phyloP scores from a whole-genome alignment of 441 rosid genomes.

The Mallotus japonicus region DNA sequence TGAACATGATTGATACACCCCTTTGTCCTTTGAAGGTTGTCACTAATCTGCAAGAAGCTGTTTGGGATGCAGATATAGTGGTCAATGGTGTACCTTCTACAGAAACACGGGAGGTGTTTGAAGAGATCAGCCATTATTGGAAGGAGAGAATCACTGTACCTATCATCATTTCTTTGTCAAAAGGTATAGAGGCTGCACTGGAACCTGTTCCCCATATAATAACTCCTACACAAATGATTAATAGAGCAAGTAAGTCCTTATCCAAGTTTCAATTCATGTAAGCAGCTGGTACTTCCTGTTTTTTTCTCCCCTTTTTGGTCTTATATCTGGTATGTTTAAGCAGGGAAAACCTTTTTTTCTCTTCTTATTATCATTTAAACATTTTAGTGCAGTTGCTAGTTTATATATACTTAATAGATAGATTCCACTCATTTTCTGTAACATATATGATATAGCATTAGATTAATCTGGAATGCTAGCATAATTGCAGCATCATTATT shows the following conservation, averaged over 20 bases:
- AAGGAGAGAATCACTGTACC: constrained; percentile 79
- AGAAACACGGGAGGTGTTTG: constrained; percentile 76
- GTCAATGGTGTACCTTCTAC: constrained; percentile 97
- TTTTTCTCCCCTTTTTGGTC: not conserved
- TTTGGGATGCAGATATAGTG: constrained; percentile 98
- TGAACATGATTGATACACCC: constrained; percentile 95
- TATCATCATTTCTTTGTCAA: constrained; percentile 76
- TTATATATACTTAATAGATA: not conserved
- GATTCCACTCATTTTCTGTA: not conserved
- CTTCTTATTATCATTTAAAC: not conserved
- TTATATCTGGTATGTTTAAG: not conserved
- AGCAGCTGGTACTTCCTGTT: not conserved
- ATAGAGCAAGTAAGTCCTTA: constrained; percentile 71
- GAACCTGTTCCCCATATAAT: constrained; percentile 79
- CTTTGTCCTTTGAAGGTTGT: constrained; percentile 93
- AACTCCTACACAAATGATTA: constrained; percentile 94
- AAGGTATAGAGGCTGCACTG: constrained; percentile 91
- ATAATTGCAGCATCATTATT: not conserved
- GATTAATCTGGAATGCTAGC: not conserved
- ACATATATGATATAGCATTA: not conserved
- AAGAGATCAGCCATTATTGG: constrained; percentile 86
- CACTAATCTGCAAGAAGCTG: constrained; percentile 95
- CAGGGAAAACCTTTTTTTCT: not conserved
- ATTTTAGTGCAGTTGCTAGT: not conserved
- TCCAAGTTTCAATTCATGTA: not conserved